These are phyloP conservation scores for Helichrysum umbraculigerum DNA, from an alignment of 129 eudicot genomes.

Conservation along the genomic window DNA sequence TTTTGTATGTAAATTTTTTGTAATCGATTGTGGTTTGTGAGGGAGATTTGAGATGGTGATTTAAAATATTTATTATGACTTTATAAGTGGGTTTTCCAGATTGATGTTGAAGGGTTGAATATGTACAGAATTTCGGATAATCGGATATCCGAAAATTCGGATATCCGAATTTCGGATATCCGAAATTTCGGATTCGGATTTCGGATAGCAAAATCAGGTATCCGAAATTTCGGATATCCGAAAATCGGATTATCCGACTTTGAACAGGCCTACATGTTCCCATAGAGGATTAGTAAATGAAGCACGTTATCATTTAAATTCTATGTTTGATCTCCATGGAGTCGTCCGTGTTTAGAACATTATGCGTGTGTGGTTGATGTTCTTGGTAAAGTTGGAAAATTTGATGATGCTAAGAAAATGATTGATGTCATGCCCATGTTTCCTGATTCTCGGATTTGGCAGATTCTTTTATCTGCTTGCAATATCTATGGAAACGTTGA, in stretches of 20 bases:
- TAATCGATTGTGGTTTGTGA: not conserved
- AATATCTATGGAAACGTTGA: conserved; percentile 33
- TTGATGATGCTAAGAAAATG: conserved; percentile 43
- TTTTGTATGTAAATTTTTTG: not conserved
- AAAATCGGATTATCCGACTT: too few relatives aligned
- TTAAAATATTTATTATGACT: not conserved
- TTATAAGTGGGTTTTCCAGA: too few relatives aligned
- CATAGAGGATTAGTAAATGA: conserved; percentile 49
- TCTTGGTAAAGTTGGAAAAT: conserved; percentile 49
- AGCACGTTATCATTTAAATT: conserved; percentile 37
- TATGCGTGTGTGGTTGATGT: conserved; percentile 50
- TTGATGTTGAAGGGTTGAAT: too few relatives aligned
- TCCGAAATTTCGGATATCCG: too few relatives aligned
- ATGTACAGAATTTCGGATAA: too few relatives aligned
- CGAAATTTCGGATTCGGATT: too few relatives aligned
- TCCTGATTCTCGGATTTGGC: conserved; percentile 53
- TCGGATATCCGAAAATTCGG: too few relatives aligned
- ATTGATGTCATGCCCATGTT: conserved; percentile 44
- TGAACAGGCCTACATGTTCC: too few relatives aligned
- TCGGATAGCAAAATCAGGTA: too few relatives aligned
- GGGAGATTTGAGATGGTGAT: conserved; percentile 29
- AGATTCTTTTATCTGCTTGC: conserved; percentile 49
- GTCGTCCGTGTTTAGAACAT: conserved; percentile 47
- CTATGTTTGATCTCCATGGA: conserved; percentile 48
- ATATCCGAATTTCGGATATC: too few relatives aligned